Evolutionary conservation across 768 basidiomycete genomes (phyloP).

Genomic region (Hygrophorus pudorinus): DNA sequence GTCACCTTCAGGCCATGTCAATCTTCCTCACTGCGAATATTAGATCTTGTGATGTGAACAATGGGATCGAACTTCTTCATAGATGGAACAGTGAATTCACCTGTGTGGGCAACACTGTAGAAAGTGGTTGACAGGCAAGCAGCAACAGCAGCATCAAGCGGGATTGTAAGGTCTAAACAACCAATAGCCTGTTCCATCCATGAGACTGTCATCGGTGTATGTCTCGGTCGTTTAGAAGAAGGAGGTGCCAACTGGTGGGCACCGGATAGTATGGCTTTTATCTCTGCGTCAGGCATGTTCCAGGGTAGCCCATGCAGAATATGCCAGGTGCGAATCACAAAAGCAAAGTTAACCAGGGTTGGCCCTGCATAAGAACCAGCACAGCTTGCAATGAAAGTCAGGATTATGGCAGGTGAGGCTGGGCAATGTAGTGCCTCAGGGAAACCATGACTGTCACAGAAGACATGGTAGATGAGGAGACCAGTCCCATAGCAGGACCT

Average conservation of each 20-base stretch:
- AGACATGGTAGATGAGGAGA: slow-evolving; percentile 27
- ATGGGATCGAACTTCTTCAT: slow-evolving; percentile 20
- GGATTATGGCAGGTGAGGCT: slow-evolving; percentile 13
- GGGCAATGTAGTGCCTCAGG: slow-evolving; percentile 24
- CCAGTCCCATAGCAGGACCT: slow-evolving; percentile 26
- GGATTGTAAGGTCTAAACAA: slow-evolving; percentile 16
- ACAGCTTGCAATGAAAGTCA: slow-evolving; percentile 19
- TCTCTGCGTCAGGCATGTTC: slow-evolving; percentile 15
- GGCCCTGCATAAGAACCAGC: slow-evolving; percentile 23
- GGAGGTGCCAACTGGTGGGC: slow-evolving; percentile 21
- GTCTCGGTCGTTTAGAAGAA: slow-evolving; percentile 18
- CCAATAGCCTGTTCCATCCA: slow-evolving; percentile 13
- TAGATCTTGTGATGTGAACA: slow-evolving; percentile 17
- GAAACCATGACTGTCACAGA: slow-evolving; percentile 23
- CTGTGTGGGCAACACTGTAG: slow-evolving; percentile 20
- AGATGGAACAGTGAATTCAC: slow-evolving; percentile 28
- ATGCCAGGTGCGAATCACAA: slow-evolving; percentile 36
- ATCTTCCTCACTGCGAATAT: slow-evolving; percentile 15
- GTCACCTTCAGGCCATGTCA: slow-evolving; percentile 13
- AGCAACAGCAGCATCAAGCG: slow-evolving; percentile 24
- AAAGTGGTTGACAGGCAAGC: slow-evolving; percentile 31
- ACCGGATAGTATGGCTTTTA: slow-evolving; percentile 20
- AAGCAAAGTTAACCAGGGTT: slow-evolving; percentile 27
- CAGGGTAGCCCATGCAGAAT: slow-evolving; percentile 27
- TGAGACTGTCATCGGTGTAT: slow-evolving; percentile 19